Evolutionary conservation across 352 stramenopile species (phyloP).

Genomic region (Globisporangium mamillatum): DNA sequence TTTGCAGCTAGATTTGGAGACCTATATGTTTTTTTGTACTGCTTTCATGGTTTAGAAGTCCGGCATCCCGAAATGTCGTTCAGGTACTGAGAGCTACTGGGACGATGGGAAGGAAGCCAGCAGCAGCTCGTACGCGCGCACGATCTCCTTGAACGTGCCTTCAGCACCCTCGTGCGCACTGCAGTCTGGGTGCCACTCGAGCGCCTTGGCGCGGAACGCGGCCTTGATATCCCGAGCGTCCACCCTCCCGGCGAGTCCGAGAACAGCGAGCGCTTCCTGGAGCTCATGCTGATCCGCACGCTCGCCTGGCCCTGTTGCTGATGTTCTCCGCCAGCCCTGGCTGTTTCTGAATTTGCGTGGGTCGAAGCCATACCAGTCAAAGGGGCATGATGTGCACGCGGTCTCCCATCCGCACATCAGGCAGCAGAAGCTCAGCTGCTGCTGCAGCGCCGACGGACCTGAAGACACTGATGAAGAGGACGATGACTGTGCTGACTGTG

Average conservation of each 20-base stretch:
- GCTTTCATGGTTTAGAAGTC: too few species aligned
- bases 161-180: constrained; percentile 74
- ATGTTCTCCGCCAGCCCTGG: constrained; percentile 10
- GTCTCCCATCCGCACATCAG: constrained; percentile 62
- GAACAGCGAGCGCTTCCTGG: constrained; percentile 21
- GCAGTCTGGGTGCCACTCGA: constrained; percentile 93
- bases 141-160: constrained; percentile 83
- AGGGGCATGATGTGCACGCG: constrained; percentile 56
- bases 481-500: neutral
- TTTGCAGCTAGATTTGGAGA: too few species aligned
- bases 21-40: too few species aligned
- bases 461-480: neutral
- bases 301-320: constrained; percentile 3
- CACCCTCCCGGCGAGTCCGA: constrained; percentile 19
- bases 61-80: neutral
- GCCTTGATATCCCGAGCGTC: constrained; percentile 37
- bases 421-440: constrained; percentile 72
- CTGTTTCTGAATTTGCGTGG: constrained; percentile 35
- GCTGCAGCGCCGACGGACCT: constrained; percentile 30
- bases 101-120: constrained; percentile 14
- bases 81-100: neutral
- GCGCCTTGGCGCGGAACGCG: constrained; percentile 64
- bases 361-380: constrained; percentile 70
- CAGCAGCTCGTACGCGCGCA: constrained; percentile 88
- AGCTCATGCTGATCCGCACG: constrained; percentile 17